phyloP scores from a whole-genome alignment of 139 green algal genomes.

The Microglena sp. region DNA sequence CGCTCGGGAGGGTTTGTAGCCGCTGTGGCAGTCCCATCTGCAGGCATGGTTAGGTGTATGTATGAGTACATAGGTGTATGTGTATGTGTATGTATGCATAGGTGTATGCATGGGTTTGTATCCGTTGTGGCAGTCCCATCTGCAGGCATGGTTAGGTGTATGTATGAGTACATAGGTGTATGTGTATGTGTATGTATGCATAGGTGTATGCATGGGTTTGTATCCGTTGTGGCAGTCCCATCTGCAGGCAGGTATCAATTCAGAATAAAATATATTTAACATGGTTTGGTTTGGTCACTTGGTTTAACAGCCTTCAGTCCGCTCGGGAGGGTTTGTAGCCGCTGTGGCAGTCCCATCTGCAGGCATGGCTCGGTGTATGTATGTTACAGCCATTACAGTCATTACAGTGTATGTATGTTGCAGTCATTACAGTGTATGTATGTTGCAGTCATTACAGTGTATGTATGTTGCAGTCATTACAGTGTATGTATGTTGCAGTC shows the following conservation, averaged over 20 bases:
- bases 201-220: background rate
- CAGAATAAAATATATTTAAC: too few relatives aligned
- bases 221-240: background rate
- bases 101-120: background rate
- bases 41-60: constrained; percentile 8
- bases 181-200: background rate
- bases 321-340: constrained; percentile 48
- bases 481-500: too few relatives aligned
- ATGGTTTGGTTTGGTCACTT: too few relatives aligned
- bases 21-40: constrained; percentile 37
- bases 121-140: background rate
- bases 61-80: background rate
- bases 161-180: background rate
- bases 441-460: too few relatives aligned
- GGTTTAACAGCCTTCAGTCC: constrained; percentile 67
- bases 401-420: too few relatives aligned
- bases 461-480: too few relatives aligned
- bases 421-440: too few relatives aligned
- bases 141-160: too few relatives aligned
- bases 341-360: constrained; percentile 34
- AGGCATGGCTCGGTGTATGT: constrained; percentile 9
- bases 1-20: too few relatives aligned
- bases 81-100: background rate
- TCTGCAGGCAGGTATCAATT: too few relatives aligned
- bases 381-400: background rate